A percentile compares a stretch with the other conserved stretches of the same genome.
phyloP scores from a whole-genome alignment of 306 rosid genomes.

The Pterocarpus macrocarpus region DNA sequence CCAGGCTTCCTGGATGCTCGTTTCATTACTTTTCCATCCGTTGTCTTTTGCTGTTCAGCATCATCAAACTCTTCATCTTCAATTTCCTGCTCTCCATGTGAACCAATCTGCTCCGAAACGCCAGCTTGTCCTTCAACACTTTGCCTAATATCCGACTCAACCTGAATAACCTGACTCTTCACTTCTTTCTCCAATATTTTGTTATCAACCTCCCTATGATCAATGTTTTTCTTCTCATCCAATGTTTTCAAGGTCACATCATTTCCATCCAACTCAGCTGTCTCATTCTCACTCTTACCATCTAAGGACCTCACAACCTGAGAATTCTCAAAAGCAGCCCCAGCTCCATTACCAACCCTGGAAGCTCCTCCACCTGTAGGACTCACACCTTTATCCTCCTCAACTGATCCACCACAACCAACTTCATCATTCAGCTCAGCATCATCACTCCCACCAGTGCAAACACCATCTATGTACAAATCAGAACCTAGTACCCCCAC shows the following conservation, averaged over 20 bases:
- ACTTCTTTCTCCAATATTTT: constrained; percentile 39
- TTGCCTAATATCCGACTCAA: constrained; percentile 43
- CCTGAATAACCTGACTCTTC: constrained; percentile 20
- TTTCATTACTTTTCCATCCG: constrained; percentile 49
- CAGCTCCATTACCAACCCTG: constrained; percentile 22
- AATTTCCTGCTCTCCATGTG: constrained; percentile 57
- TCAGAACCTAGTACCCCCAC: constrained; percentile 78
- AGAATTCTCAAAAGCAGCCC: constrained; percentile 47
- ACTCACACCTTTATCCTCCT: constrained; percentile 48
- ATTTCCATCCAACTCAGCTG: constrained; percentile 33
- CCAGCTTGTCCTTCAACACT: constrained; percentile 51
- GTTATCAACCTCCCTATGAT: constrained; percentile 34
- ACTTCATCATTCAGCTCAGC: constrained; percentile 47
- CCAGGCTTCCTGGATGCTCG: constrained; percentile 43
- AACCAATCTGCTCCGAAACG: constrained; percentile 48
- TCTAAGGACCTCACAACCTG: constrained; percentile 44
- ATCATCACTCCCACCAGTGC: constrained; percentile 50
- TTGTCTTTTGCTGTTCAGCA: constrained; percentile 36
- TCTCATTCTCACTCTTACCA: constrained; percentile 36
- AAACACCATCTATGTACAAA: constrained; percentile 75
- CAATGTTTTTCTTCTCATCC: constrained; percentile 49
- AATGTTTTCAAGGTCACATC: constrained; percentile 46
- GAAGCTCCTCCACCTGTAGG: constrained; percentile 38
- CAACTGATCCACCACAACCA: constrained; percentile 37
- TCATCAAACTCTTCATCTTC: constrained; percentile 56